phyloP scores from a whole-genome alignment of 1,284 basidiomycete species.

The Prillingera fragicola region DNA sequence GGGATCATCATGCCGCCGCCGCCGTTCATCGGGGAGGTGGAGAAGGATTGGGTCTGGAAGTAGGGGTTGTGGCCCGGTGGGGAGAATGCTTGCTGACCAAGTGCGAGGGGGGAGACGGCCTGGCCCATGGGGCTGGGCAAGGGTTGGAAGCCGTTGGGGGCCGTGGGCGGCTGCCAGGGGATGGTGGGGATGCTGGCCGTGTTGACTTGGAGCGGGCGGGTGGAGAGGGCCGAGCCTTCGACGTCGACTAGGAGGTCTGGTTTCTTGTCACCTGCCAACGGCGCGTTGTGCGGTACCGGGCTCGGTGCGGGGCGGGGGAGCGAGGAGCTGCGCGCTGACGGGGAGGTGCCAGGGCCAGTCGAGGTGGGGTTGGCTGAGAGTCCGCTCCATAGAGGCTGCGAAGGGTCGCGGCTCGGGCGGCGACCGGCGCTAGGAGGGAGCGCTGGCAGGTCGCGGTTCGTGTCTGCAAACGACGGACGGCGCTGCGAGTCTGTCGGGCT shows the following conservation, averaged over 20 bases:
- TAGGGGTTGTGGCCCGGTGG: not conserved
- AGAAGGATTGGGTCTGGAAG: not conserved
- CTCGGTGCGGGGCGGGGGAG: not conserved
- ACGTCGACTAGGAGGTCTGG: conserved; percentile 28
- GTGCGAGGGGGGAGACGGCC: conserved; percentile 2
- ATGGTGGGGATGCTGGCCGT: conserved; percentile 9
- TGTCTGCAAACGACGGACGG: not conserved
- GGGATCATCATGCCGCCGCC: conserved; percentile 1
- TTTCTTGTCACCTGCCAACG: no score
- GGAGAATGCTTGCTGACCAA: conserved; percentile 18
- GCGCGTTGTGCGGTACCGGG: not conserved
- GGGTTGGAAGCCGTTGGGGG: conserved; percentile 1
- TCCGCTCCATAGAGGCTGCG: not conserved
- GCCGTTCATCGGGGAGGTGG: not conserved
- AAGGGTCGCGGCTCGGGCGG: not conserved
- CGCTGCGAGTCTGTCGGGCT: not conserved
- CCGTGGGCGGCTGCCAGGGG: conserved; percentile 2
- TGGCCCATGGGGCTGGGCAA: not conserved
- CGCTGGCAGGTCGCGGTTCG: conserved; percentile 1
- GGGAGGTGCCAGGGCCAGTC: not conserved
- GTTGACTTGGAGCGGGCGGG: conserved; percentile 35
- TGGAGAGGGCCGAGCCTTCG: conserved; percentile 19
- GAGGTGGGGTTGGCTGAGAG: not conserved
- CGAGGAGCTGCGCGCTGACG: not conserved
- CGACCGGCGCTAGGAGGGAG: not conserved